Conservation (phyloP, 192 early-diverging fungal genomes). For the Rhizophagus prolifer region DNA sequence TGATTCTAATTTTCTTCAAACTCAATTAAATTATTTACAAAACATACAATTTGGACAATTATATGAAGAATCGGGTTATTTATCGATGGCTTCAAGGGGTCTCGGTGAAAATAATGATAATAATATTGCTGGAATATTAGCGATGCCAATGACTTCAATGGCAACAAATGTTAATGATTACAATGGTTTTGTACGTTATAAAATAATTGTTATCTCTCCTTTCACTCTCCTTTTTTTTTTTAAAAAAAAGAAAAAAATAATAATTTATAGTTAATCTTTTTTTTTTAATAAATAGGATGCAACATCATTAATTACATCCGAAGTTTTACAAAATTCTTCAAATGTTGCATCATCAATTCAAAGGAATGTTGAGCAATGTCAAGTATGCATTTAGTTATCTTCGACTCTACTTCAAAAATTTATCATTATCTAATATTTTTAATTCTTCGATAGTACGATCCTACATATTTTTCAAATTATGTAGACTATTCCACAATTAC, state of each 20-base stretch:
- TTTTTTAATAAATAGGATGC: neutral
- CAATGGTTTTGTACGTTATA: neutral
- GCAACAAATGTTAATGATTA: neutral
- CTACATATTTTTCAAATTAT: slow-evolving; percentile 25
- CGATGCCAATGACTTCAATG: neutral
- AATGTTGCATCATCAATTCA: slow-evolving; percentile 13
- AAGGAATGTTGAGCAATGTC: neutral
- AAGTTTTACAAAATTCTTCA: neutral
- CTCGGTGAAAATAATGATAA: neutral
- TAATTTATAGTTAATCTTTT: neutral
- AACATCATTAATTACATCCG: neutral
- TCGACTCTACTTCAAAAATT: neutral
- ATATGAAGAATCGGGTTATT: neutral
- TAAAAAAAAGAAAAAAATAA: neutral
- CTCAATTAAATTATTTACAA: slow-evolving; percentile 1
- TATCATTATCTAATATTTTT: too few relatives aligned
- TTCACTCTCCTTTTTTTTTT: too few relatives aligned
- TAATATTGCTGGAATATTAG: slow-evolving; percentile 2
- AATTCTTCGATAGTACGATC: slow-evolving; percentile 24
- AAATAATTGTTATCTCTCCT: neutral
- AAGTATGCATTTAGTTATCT: neutral
- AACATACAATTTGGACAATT: neutral
- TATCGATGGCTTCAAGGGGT: neutral
- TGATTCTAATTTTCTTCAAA: neutral
- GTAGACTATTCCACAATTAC: neutral